phyloP scores from a whole-genome alignment of 2,329 filamentous ascomycete genomes.

The Paraconiothyrium sp. region DNA sequence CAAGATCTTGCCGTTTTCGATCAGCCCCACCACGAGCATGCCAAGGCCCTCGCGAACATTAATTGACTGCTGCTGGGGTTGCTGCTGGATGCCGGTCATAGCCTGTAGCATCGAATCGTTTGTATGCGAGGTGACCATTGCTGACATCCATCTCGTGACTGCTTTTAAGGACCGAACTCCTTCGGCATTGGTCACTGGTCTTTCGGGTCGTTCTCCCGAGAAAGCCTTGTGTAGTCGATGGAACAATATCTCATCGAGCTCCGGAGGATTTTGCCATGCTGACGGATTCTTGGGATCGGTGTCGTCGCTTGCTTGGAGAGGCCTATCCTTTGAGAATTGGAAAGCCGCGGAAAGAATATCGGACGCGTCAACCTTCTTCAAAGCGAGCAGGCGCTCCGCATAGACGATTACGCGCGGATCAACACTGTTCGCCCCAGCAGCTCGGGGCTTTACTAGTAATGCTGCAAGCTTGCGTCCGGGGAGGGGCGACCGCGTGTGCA shows the following conservation, averaged over 20 bases:
- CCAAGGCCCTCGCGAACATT: slow-evolving; percentile 71
- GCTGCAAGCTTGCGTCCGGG: slow-evolving; percentile 48
- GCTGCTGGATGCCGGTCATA: slow-evolving; percentile 55
- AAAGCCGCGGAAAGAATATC: slow-evolving; percentile 46
- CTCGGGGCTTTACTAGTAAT: slow-evolving; percentile 45
- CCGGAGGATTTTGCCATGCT: slow-evolving; percentile 45
- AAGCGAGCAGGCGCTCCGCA: slow-evolving; percentile 44
- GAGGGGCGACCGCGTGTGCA: slow-evolving; percentile 46
- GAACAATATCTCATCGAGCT: slow-evolving; percentile 51
- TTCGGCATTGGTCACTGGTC: slow-evolving; percentile 43
- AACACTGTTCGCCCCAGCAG: slow-evolving; percentile 34
- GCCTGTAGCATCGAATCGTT: slow-evolving; percentile 52
- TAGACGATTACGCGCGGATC: slow-evolving; percentile 49
- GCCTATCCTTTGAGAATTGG: slow-evolving; percentile 46
- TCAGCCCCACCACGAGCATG: slow-evolving; percentile 68
- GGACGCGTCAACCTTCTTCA: slow-evolving; percentile 46
- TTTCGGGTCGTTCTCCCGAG: slow-evolving; percentile 36
- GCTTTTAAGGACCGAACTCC: slow-evolving; percentile 41
- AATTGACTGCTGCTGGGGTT: slow-evolving; percentile 66
- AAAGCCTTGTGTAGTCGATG: slow-evolving; percentile 49
- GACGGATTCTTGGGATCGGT: slow-evolving; percentile 29
- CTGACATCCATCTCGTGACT: slow-evolving; percentile 50
- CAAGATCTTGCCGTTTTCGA: slow-evolving; percentile 68
- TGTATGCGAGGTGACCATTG: slow-evolving; percentile 51
- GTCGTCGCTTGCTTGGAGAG: slow-evolving; percentile 34